Evolutionary conservation across 306 rosid species (phyloP), one percentile per base, ranked within the genome.

Genomic region (Vigna reflexopilosa): DNA sequence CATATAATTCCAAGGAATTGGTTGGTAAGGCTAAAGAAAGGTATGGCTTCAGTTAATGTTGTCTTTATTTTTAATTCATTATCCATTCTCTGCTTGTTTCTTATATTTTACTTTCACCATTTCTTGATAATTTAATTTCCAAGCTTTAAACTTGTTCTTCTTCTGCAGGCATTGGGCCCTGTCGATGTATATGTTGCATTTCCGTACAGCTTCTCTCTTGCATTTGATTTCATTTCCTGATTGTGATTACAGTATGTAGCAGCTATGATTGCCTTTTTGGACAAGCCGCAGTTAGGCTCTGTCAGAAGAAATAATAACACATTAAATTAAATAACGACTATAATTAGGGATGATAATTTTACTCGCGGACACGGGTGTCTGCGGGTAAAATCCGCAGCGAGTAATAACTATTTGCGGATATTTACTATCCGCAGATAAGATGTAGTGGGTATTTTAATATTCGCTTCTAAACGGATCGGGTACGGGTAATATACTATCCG

Each of bases 201-300:
- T 45, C 50, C 38, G 4, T 34, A 11, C 28, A 47, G 14, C 76
- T 64, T 77, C 62, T 66, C 26, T 82, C 34, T 77, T 69, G 34
- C 52, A 67, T 38, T 82, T 81, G 74, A 76, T 81, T 67, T 74
- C n/a, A n/a, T 68, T 71, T 77, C 80, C 78, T 50, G 66, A 42
- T 80, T 75, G 49, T 72, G 51, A 50, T 28, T 86, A 70, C 82
- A 95, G 99, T 95, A 87, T 78, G 99, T 95, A 84, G 86, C 96
- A 64, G 93, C 97, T 72, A 95, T 91, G 99, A 87, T 95, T 74
- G 80, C 83, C 93, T 95, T 69, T 95, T 95, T 5, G 98, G 99
- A 85, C 90, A 91, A 93, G 99, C 99, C 75, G 78, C 94, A 72
- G 97, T 93, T 59, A 87, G 91, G 89, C 99, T 95, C 81, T 95